Evolutionary conservation across 2,329 filamentous ascomycete genomes (phyloP), one percentile per base, ranked within the genome.

Genomic region (Claviceps sp.): DNA sequence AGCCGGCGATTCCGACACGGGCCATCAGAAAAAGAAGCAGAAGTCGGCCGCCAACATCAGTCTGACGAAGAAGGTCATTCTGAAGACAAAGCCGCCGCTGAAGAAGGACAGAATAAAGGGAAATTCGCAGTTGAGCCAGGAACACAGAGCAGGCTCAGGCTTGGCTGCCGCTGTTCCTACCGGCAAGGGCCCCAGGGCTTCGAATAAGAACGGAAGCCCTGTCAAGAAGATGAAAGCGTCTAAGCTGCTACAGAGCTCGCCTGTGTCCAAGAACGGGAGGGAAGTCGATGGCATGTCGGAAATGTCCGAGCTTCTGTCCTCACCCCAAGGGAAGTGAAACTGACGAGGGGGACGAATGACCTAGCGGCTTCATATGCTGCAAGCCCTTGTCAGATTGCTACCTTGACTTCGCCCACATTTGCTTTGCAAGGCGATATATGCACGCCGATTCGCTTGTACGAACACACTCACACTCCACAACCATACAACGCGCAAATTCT

Each of bases 21-120:
- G 65, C 52, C 72, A 59, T 65, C 79, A 78, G 69, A 81, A 80
- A 70, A 81, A 81, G 71, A 78, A 76, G 65, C 59, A 74, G 54
- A 81, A 80, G 66, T 63, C 71, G 24, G 52, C 59, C 55, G 60
- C 65, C 34, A 49, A 59, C 54, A 60, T 65, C 40, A 50, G n/a
- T 47, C 26, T 58, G 47, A 70, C 73, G 43, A 79, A 78, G 64
- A 79, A 79, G 64, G 68, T 79, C 53, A 71, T 78, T 36, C 63
- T 80, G 46, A 81, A 81, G 67, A 72, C 72, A 26, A 77, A 77
- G 60, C 65, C 64, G 2, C 62, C 60, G 7, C 61, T 67, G 9
- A 80, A 79, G 62, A 79, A 79, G 65, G 76, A 80, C 18, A 78
- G 77, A 63, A 65, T 71, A 52, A 79, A 78, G 65, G 59, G 64